These are phyloP conservation scores for Salix viminalis DNA, from an alignment of 345 rosid genomes.

Conservation along the genomic window DNA sequence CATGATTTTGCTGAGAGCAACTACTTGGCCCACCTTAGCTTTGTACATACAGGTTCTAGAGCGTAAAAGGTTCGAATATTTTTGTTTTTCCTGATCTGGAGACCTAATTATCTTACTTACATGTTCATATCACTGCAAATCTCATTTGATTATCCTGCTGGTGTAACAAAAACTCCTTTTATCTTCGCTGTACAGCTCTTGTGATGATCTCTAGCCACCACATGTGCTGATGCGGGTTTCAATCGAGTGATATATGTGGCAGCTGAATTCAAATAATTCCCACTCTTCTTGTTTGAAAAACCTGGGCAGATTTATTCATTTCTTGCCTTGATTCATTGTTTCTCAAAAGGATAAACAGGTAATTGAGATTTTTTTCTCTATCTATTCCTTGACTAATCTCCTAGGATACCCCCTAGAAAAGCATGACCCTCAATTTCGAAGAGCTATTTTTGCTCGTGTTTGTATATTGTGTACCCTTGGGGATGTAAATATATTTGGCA, in stretches of 20 bases:
- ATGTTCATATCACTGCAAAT: background rate
- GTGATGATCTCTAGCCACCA: too few species aligned
- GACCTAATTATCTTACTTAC: background rate
- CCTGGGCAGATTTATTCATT: too few species aligned
- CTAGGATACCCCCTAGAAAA: too few species aligned
- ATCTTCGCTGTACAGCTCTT: too few species aligned
- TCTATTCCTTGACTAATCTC: too few species aligned
- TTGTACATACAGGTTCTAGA: slow-evolving; percentile 44
- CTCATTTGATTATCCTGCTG: background rate
- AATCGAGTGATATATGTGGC: background rate
- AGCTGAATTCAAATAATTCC: background rate
- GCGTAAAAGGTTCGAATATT: slow-evolving; percentile 11
- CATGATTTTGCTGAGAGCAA: slow-evolving; percentile 91
- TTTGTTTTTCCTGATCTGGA: background rate
- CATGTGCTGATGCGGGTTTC: background rate
- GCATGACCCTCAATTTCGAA: background rate
- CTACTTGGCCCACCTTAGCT: slow-evolving; percentile 63
- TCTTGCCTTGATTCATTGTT: too few species aligned
- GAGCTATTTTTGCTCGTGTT: background rate
- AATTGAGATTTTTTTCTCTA: too few species aligned
- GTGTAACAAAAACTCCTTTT: too few species aligned
- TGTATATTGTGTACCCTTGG: background rate
- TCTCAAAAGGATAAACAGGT: too few species aligned
- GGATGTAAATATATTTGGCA: too few species aligned
- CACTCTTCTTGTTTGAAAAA: too few species aligned